These are phyloP conservation scores for Schwanniomyces occidentalis DNA, from an alignment of 805 yeast genomes.

Conservation along the genomic window DNA sequence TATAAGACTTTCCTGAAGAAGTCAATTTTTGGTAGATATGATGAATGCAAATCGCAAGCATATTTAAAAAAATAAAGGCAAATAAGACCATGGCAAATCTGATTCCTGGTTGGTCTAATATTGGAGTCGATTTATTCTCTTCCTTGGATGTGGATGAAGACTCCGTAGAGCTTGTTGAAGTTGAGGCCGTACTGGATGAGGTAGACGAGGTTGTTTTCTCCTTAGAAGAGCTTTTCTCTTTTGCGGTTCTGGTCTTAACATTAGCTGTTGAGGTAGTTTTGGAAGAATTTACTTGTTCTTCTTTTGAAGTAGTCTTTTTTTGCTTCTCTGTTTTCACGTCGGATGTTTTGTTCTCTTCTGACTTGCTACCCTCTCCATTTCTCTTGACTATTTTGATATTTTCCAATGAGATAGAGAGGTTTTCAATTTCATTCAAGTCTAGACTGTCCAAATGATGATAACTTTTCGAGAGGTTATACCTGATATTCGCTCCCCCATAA, in stretches of 20 bases:
- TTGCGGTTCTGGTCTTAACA: too few species aligned
- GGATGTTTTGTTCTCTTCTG: background rate
- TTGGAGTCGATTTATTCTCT: conserved; percentile 8
- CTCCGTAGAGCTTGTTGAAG: background rate
- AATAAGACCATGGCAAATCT: conserved; percentile 34
- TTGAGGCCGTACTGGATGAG: background rate
- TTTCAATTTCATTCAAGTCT: background rate
- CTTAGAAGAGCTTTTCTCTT: too few species aligned
- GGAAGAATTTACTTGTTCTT: too few species aligned
- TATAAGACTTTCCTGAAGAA: conserved; percentile 29
- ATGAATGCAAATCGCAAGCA: conserved; percentile 37
- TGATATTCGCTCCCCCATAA: too few species aligned
- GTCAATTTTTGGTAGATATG: conserved; percentile 34
- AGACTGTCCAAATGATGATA: background rate
- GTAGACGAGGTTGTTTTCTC: too few species aligned
- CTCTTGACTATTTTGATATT: conserved; percentile 1
- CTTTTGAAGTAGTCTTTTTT: too few species aligned
- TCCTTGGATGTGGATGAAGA: too few species aligned
- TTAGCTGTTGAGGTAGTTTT: background rate
- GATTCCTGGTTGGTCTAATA: conserved; percentile 26
- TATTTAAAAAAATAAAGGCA: conserved; percentile 35
- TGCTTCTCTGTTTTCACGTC: too few species aligned
- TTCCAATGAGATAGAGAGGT: background rate
- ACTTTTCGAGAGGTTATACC: too few species aligned
- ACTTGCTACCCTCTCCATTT: background rate